Conservation (phyloP, 352 stramenopile species). For the Globisporangium mamillatum region DNA sequence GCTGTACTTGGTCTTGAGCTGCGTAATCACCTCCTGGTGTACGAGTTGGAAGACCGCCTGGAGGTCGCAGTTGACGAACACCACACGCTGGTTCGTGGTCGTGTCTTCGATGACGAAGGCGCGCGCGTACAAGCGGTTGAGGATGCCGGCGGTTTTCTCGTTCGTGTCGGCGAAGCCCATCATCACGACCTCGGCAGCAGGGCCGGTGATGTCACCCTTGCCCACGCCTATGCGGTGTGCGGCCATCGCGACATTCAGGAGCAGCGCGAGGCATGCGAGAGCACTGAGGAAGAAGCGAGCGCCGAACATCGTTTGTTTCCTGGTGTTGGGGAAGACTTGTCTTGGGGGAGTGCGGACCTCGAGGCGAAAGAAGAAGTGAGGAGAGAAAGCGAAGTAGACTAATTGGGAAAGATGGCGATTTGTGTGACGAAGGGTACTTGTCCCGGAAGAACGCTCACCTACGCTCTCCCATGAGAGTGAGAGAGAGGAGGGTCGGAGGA, state of each 20-base stretch:
- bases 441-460: neutral
- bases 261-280: conserved; percentile 10
- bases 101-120: conserved; percentile 58
- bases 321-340: neutral
- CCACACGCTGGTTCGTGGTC: conserved; percentile 29
- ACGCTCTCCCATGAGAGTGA: neutral
- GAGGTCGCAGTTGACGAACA: conserved; percentile 54
- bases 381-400: neutral
- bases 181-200: conserved; percentile 58
- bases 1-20: conserved; percentile 37
- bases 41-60: conserved; percentile 48
- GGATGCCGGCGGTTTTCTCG: conserved; percentile 49
- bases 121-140: conserved; percentile 59
- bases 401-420: neutral
- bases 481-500: neutral
- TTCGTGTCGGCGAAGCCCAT: conserved; percentile 58
- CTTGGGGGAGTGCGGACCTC: neutral
- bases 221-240: conserved; percentile 51
- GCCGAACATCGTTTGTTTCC: neutral
- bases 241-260: conserved; percentile 8
- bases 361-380: conserved; percentile 11
- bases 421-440: neutral
- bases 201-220: conserved; percentile 62
- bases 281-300: conserved; percentile 8
- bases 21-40: conserved; percentile 46